Percentiles rank a stretch among this genome's conserved stretches.
These are phyloP conservation scores for Beauveria pseudobassiana DNA, from an alignment of 2,329 filamentous ascomycete genomes.

Conservation along the genomic window DNA sequence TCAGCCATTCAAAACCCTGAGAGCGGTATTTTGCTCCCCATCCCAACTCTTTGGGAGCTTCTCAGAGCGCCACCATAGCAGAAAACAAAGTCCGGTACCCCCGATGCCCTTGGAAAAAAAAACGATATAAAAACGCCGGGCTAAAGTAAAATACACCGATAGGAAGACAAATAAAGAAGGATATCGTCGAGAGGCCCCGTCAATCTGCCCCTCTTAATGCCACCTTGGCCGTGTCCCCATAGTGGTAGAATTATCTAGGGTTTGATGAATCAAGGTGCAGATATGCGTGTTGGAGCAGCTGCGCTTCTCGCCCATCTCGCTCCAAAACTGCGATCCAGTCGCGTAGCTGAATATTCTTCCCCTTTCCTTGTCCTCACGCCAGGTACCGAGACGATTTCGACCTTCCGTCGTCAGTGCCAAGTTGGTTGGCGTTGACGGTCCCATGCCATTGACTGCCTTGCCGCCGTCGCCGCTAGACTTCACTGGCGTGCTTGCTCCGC, in stretches of 20 bases:
- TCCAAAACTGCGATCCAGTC: slow-evolving; percentile 78
- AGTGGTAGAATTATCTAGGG: slow-evolving; percentile 27
- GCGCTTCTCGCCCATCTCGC: slow-evolving; percentile 62
- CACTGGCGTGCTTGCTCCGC: slow-evolving; percentile 46
- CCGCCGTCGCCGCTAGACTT: slow-evolving; percentile 26
- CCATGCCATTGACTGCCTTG: slow-evolving; percentile 25
- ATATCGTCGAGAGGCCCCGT: slow-evolving; percentile 11
- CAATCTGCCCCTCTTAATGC: background rate
- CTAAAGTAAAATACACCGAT: slow-evolving; percentile 24
- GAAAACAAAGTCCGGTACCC: background rate
- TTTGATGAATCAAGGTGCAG: slow-evolving; percentile 42
- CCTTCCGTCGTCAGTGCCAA: slow-evolving; percentile 47
- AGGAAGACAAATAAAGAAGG: slow-evolving; percentile 16
- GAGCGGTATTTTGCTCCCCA: background rate
- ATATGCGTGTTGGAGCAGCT: slow-evolving; percentile 53
- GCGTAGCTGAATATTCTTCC: slow-evolving; percentile 72
- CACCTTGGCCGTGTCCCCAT: slow-evolving; percentile 5
- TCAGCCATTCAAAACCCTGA: background rate
- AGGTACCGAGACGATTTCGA: slow-evolving; percentile 60
- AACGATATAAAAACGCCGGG: slow-evolving; percentile 22
- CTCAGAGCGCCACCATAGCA: background rate
- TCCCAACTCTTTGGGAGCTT: background rate
- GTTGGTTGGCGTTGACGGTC: slow-evolving; percentile 23
- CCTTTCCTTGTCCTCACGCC: slow-evolving; percentile 71
- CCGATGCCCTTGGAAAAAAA: background rate